These are phyloP conservation scores for Leccinum subspadiceum DNA, from an alignment of 1,284 basidiomycete species.

Conservation along the genomic window DNA sequence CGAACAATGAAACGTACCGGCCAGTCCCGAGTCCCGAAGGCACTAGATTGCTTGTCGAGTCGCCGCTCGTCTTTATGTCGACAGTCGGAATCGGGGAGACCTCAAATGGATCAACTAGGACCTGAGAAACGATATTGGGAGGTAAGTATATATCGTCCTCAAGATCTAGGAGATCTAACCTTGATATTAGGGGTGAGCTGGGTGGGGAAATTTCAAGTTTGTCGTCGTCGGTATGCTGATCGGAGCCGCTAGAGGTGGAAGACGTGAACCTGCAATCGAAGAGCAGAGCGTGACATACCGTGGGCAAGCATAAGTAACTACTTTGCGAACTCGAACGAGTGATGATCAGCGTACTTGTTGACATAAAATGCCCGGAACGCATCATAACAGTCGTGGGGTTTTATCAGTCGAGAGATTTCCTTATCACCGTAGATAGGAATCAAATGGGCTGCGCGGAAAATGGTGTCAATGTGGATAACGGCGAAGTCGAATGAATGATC, in stretches of 20 bases:
- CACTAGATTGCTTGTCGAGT: too few species aligned
- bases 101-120: too few species aligned
- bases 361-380: background rate
- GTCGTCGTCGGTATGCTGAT: constrained; percentile 25
- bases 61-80: too few species aligned
- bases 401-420: background rate
- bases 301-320: background rate
- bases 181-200: constrained; percentile 31
- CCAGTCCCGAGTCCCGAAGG: too few species aligned
- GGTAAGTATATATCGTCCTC: constrained; percentile 23
- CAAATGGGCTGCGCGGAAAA: background rate
- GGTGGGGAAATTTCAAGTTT: constrained; percentile 18
- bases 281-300: too few species aligned
- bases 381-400: background rate
- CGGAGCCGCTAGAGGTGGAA: constrained; percentile 17
- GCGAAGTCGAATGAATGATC: background rate
- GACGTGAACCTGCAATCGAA: too few species aligned
- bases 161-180: constrained; percentile 31
- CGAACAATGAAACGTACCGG: too few species aligned
- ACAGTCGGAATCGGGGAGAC: too few species aligned
- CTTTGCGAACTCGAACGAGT: background rate
- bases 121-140: too few species aligned
- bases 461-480: background rate
- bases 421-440: background rate
- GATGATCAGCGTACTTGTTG: background rate